Conservation (phyloP, 2,329 filamentous ascomycete species). For the Neonectria neomacrospora region DNA sequence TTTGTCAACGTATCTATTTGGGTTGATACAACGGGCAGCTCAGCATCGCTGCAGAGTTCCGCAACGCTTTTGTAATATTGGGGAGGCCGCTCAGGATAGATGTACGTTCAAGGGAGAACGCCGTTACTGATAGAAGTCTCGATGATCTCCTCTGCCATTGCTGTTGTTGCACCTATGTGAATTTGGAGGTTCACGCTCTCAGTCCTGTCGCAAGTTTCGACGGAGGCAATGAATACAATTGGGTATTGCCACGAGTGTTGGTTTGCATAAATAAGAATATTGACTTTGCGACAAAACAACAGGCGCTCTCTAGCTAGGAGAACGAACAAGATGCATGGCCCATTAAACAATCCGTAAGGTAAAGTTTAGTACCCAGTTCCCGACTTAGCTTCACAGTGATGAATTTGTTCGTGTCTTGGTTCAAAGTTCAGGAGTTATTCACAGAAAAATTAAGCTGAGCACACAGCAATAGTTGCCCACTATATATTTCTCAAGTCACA, state of each 20-base stretch:
- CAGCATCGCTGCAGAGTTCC: slow-evolving; percentile 5
- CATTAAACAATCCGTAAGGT: too few relatives aligned
- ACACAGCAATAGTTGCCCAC: too few relatives aligned
- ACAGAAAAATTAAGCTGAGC: too few relatives aligned
- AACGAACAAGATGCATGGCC: too few relatives aligned
- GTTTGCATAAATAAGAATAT: background rate
- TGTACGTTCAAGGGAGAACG: slow-evolving; percentile 9
- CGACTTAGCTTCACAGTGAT: too few relatives aligned
- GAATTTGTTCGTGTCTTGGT: too few relatives aligned
- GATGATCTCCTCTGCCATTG: background rate
- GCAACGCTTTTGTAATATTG: slow-evolving; percentile 1
- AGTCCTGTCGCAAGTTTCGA: background rate
- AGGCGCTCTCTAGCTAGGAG: too few relatives aligned
- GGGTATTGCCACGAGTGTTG: background rate
- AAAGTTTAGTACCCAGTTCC: too few relatives aligned
- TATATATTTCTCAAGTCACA: too few relatives aligned
- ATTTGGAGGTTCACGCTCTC: background rate
- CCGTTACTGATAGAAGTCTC: slow-evolving; percentile 16
- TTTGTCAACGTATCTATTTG: slow-evolving; percentile 23
- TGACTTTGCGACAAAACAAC: background rate
- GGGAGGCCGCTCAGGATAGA: slow-evolving; percentile 10
- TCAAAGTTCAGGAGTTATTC: too few relatives aligned
- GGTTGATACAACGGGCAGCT: slow-evolving; percentile 16
- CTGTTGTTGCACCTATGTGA: too few relatives aligned
- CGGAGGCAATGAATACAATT: background rate